Conservation (phyloP, 345 rosid genomes). For the Lepidium aucheri region DNA sequence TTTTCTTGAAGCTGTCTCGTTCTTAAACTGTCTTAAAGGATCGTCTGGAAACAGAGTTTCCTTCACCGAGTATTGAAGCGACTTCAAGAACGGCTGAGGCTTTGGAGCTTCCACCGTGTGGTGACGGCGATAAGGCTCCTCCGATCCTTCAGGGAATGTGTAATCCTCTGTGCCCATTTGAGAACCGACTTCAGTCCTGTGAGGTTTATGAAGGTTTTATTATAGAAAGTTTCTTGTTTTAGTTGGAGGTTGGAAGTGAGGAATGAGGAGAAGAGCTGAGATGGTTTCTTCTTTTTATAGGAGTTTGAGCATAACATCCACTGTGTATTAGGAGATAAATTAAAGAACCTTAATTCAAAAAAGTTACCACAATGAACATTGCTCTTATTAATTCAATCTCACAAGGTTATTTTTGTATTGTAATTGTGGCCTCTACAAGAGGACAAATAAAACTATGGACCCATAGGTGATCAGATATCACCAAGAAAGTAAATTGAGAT, state of each 20-base stretch:
- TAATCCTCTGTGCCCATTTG: conserved; percentile 33
- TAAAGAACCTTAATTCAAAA: neutral
- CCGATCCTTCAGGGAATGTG: conserved; percentile 19
- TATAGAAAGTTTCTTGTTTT: neutral
- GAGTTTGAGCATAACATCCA: neutral
- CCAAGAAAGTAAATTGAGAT: neutral
- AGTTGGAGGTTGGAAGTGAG: conserved; percentile 7
- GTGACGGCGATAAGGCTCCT: conserved; percentile 33
- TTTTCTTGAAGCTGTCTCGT: conserved; percentile 47
- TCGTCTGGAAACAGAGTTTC: conserved; percentile 95
- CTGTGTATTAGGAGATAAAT: neutral
- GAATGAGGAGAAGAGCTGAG: conserved; percentile 17
- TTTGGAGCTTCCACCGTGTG: conserved; percentile 62
- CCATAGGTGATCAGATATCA: neutral
- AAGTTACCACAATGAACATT: neutral
- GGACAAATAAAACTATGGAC: neutral
- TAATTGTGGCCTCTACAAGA: neutral
- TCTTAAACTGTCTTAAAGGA: conserved; percentile 75
- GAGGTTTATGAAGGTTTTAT: neutral
- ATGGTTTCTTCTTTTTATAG: conserved; percentile 20
- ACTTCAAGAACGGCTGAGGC: conserved; percentile 57
- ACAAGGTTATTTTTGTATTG: neutral
- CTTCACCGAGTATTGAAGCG: conserved; percentile 52
- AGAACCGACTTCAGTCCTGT: neutral
- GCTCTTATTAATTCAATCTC: neutral